Percentiles rank a stretch among this genome's conserved stretches.
Conservation (phyloP, 768 basidiomycete genomes). For the Kwoniella shandongensis region DNA sequence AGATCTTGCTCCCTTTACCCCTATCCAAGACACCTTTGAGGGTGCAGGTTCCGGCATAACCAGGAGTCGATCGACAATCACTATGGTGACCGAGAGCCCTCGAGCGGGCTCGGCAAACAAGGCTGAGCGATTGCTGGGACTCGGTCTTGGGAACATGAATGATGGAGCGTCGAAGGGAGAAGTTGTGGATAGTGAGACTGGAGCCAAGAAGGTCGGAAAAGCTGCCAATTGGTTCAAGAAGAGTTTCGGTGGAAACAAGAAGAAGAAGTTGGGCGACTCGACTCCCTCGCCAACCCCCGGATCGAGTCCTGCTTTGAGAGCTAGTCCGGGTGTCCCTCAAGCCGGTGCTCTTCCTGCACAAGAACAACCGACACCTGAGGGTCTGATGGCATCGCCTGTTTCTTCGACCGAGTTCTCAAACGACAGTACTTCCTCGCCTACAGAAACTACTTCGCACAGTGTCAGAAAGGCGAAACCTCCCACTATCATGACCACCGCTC, state of each 20-base stretch:
- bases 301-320: not conserved
- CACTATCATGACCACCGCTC: constrained; percentile 27
- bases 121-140: constrained; percentile 43
- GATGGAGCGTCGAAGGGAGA: not conserved
- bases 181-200: constrained; percentile 7
- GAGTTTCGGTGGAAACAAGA: constrained; percentile 40
- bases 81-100: constrained; percentile 47
- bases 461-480: constrained; percentile 26
- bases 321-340: no score
- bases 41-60: constrained; percentile 24
- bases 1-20: constrained; percentile 13
- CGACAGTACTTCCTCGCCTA: not conserved
- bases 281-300: not conserved
- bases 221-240: constrained; percentile 51
- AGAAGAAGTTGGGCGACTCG: constrained; percentile 24
- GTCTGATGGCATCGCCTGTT: not conserved
- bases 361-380: not conserved
- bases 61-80: constrained; percentile 50
- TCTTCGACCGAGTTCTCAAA: constrained; percentile 3
- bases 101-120: constrained; percentile 32
- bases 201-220: constrained; percentile 27
- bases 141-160: constrained; percentile 32
- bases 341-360: no score
- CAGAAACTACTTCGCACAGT: not conserved
- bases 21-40: constrained; percentile 14